A percentile compares a stretch with the other conserved stretches of the same genome.
These are phyloP conservation scores for Saraca asoca DNA, from an alignment of 331 rosid species.

Conservation along the genomic window DNA sequence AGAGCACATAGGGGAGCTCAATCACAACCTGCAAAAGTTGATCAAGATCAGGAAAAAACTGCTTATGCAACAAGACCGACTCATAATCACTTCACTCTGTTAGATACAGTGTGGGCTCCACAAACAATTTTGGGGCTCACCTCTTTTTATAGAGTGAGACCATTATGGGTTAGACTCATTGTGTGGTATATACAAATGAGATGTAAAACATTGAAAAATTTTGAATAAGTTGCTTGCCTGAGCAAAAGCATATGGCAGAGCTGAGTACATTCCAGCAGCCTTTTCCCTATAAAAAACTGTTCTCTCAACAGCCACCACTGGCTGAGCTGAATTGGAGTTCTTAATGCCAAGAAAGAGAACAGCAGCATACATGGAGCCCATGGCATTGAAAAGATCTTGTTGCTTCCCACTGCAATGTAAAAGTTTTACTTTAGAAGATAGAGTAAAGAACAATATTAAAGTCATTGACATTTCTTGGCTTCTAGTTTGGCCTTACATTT, in stretches of 20 bases:
- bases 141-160: too few species aligned
- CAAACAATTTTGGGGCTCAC: too few species aligned
- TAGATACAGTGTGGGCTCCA: too few species aligned
- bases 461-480: background rate
- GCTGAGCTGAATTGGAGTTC: constrained; percentile 37
- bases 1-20: too few species aligned
- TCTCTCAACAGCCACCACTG: constrained; percentile 44
- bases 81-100: too few species aligned
- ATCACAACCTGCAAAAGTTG: too few species aligned
- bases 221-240: constrained; percentile 29
- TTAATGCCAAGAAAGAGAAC: constrained; percentile 44
- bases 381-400: constrained; percentile 39
- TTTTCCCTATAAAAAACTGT: constrained; percentile 48
- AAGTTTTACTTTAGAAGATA: background rate
- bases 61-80: too few species aligned
- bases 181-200: too few species aligned
- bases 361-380: constrained; percentile 48
- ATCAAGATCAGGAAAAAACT: too few species aligned
- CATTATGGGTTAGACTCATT: too few species aligned
- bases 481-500: constrained; percentile 26
- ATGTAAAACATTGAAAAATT: too few species aligned
- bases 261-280: constrained; percentile 51
- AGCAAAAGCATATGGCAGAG: constrained; percentile 44
- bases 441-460: too few species aligned
- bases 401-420: constrained; percentile 17